phyloP scores from a whole-genome alignment of 495 filamentous ascomycete species.

The Penicillium paxilli region DNA sequence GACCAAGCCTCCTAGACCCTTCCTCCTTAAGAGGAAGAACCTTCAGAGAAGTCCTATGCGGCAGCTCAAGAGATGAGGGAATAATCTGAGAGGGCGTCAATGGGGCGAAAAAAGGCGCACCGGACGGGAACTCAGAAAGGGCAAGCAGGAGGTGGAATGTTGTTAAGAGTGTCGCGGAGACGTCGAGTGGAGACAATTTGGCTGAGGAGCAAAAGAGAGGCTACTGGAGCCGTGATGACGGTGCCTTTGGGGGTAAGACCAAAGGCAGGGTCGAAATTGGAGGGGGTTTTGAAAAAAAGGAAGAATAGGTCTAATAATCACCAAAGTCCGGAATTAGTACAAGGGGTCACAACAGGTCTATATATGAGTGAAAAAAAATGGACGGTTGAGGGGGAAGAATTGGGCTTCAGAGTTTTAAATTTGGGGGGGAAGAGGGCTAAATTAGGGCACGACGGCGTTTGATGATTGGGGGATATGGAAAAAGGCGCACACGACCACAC shows the following conservation, averaged over 20 bases:
- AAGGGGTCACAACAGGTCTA: neutral
- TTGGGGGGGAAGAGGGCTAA: conserved; percentile 11
- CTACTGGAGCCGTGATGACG: conserved; percentile 70
- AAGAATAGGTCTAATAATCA: neutral
- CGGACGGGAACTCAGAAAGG: conserved; percentile 52
- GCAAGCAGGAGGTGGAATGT: conserved; percentile 72
- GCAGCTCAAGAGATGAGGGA: conserved; percentile 77
- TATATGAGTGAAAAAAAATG: conserved; percentile 27
- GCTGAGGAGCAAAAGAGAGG: conserved; percentile 64
- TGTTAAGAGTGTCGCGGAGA: conserved; percentile 64
- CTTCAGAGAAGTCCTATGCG: conserved; percentile 95
- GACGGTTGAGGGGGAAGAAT: conserved; percentile 12
- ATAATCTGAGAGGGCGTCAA: conserved; percentile 55
- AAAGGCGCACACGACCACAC: conserved; percentile 4
- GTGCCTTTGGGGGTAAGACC: conserved; percentile 63
- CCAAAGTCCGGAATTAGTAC: conserved; percentile 1
- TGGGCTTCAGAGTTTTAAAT: conserved; percentile 22
- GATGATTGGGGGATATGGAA: conserved; percentile 7
- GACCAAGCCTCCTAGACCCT: conserved; percentile 37
- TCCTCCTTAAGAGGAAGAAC: conserved; percentile 84
- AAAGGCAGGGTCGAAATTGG: conserved; percentile 51
- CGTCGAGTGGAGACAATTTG: conserved; percentile 73
- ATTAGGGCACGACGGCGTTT: conserved; percentile 22
- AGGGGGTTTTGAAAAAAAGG: neutral
- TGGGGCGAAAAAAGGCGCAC: conserved; percentile 50